A percentile compares a stretch with the other conserved stretches of the same genome.
These are phyloP conservation scores for Botrytis tulipae DNA, from an alignment of 2,329 filamentous ascomycete genomes.

Conservation along the genomic window DNA sequence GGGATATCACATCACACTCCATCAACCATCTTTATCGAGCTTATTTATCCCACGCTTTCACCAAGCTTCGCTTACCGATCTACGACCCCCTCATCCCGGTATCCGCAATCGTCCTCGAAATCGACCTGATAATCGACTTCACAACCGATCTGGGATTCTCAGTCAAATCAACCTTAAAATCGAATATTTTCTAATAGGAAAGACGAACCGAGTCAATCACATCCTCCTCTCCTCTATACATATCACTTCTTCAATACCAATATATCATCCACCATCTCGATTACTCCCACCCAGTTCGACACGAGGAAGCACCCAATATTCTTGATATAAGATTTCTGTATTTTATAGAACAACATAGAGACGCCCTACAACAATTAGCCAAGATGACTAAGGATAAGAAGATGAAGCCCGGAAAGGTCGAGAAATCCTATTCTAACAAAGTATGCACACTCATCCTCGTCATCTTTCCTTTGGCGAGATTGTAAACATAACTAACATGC, in stretches of 20 bases:
- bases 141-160: not conserved
- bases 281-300: not conserved
- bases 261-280: not conserved
- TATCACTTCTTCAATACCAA: not conserved
- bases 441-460: not conserved
- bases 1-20: not conserved
- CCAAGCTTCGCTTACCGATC: constrained; percentile 2
- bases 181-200: not conserved
- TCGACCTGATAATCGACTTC: not conserved
- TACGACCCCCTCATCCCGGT: not conserved
- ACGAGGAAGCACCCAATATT: not conserved
- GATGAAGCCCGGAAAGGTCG: not conserved
- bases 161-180: not conserved
- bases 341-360: not conserved
- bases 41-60: not conserved
- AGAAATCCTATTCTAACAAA: not conserved
- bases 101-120: not conserved
- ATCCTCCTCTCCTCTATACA: not conserved
- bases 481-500: not conserved
- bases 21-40: not conserved
- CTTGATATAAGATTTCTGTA: not conserved
- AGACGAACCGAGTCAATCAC: not conserved
- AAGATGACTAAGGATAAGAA: not conserved
- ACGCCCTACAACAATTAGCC: not conserved
- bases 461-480: not conserved